Conservation (phyloP, 108 stramenopile species). For the Cyclotella cryptica region DNA sequence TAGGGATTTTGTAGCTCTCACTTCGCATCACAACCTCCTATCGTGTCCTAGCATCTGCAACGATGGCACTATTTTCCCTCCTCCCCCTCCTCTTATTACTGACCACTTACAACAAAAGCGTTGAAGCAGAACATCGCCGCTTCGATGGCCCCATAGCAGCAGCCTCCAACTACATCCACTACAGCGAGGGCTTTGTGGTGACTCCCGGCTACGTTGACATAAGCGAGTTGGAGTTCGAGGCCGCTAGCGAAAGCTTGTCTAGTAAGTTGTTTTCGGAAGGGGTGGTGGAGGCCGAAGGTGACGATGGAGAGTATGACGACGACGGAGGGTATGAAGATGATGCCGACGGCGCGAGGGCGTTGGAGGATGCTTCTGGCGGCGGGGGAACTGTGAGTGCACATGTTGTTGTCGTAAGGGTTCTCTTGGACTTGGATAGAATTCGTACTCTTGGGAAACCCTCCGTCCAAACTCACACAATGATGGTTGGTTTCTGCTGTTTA, state of each 20-base stretch:
- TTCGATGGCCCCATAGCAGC: conserved; percentile 53
- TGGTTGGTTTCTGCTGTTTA: conserved; percentile 22
- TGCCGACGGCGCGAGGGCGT: conserved; percentile 1
- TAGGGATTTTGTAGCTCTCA: too few species aligned
- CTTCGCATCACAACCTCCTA: too few species aligned
- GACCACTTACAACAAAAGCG: not conserved
- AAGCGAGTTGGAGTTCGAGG: conserved; percentile 54
- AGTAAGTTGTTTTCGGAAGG: conserved; percentile 7
- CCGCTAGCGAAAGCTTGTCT: conserved; percentile 11
- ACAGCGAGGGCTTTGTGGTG: conserved; percentile 74
- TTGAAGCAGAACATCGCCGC: conserved; percentile 37
- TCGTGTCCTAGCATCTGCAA: too few species aligned
- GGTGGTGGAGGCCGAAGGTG: conserved; percentile 4
- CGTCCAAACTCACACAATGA: conserved; percentile 11
- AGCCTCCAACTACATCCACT: conserved; percentile 69
- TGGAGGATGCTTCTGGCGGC: conserved; percentile 27
- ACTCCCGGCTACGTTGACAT: conserved; percentile 85
- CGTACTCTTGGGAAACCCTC: not conserved
- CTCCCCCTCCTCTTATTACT: not conserved
- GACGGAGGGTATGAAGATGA: conserved; percentile 40
- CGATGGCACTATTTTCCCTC: not conserved
- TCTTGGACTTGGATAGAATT: not conserved
- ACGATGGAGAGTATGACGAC: conserved; percentile 37
- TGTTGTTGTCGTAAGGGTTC: not conserved
- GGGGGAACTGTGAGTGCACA: conserved; percentile 22